phyloP scores from a whole-genome alignment of 257 asterid species.

The Scutellaria minor region DNA sequence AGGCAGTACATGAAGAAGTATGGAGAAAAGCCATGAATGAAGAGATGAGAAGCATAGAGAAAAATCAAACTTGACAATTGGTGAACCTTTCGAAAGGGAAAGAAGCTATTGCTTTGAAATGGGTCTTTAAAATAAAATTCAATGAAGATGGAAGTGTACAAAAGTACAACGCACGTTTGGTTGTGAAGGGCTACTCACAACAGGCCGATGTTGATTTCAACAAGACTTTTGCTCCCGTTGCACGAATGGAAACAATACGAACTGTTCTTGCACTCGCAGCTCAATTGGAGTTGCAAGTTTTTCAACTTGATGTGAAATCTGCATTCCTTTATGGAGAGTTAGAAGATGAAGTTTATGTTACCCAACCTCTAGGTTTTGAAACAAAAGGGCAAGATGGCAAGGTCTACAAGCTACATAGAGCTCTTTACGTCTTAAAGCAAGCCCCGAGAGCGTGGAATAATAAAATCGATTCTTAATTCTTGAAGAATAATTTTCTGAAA shows the following conservation, averaged over 20 bases:
- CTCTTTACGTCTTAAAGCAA: background rate
- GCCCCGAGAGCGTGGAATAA: slow-evolving; percentile 1
- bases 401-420: background rate
- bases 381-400: background rate
- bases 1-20: background rate
- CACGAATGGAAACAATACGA: background rate
- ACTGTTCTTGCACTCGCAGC: background rate
- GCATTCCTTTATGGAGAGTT: background rate
- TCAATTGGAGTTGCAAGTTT: background rate
- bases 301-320: slow-evolving; percentile 13
- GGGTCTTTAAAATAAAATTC: slow-evolving; percentile 7
- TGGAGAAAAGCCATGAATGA: slow-evolving; percentile 25
- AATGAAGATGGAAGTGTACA: slow-evolving; percentile 9
- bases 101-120: background rate
- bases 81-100: background rate
- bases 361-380: slow-evolving; percentile 9
- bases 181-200: slow-evolving; percentile 1
- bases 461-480: no score
- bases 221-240: background rate
- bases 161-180: slow-evolving; percentile 12
- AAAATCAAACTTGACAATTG: slow-evolving; percentile 30
- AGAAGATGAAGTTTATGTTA: background rate
- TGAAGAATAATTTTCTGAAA: background rate
- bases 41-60: slow-evolving; percentile 21
- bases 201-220: background rate